Conservation (phyloP, 1,284 basidiomycete species). For the Rhizoctonia solani region DNA sequence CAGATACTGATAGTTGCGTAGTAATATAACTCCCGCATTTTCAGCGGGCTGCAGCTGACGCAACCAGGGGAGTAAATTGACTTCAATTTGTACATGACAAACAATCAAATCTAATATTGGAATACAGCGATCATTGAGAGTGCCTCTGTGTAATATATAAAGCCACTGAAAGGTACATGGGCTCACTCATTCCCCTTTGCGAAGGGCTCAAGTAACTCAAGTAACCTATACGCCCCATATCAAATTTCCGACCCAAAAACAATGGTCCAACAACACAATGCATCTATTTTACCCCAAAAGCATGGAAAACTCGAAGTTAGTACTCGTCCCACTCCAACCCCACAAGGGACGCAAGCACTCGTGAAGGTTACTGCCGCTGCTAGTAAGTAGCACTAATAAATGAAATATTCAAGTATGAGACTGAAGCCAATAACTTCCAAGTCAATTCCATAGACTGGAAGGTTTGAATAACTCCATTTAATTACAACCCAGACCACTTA, state of each 20-base stretch:
- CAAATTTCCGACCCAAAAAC: not conserved
- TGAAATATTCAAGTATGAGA: constrained; percentile 52
- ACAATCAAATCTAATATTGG: too few relatives aligned
- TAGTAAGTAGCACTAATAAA: not conserved
- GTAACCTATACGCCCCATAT: too few relatives aligned
- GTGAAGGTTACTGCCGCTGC: constrained; percentile 24
- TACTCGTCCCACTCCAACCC: constrained; percentile 14
- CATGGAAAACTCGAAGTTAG: constrained; percentile 25
- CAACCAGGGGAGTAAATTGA: too few relatives aligned
- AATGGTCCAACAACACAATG: constrained; percentile 36
- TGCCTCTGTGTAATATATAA: too few relatives aligned
- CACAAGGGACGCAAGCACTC: constrained; percentile 17
- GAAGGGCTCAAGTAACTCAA: too few relatives aligned
- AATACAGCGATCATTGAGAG: too few relatives aligned
- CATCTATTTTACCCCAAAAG: constrained; percentile 6
- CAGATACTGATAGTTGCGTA: too few relatives aligned
- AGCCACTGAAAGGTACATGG: too few relatives aligned
- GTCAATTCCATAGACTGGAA: constrained; percentile 26
- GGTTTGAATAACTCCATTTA: not conserved
- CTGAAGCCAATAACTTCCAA: constrained; percentile 68
- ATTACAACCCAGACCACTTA: not conserved
- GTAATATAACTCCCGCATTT: too few relatives aligned
- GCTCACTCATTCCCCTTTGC: too few relatives aligned
- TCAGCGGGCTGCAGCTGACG: too few relatives aligned
- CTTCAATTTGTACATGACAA: too few relatives aligned